Evolutionary conservation across 208 protist genomes (phyloP).

Genomic region (Trypanosoma conorhini): DNA sequence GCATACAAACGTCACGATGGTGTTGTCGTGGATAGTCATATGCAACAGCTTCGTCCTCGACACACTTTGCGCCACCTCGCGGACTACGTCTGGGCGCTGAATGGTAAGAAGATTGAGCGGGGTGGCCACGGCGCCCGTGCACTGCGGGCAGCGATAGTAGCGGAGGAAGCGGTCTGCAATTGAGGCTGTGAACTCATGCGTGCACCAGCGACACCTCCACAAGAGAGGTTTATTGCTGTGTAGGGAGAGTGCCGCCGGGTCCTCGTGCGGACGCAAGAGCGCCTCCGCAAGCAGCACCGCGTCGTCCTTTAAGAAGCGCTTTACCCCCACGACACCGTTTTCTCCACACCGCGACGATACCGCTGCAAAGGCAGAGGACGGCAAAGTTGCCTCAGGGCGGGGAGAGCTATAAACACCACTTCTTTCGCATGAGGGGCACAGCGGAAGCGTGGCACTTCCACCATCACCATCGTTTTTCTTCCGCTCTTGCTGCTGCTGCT

Average conservation of each 20-base stretch:
- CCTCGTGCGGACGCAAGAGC: conserved; percentile 50
- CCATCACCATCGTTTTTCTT: not conserved
- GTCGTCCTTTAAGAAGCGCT: conserved; percentile 52
- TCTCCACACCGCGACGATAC: conserved; percentile 1
- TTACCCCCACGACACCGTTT: conserved; percentile 3
- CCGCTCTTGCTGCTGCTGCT: not conserved
- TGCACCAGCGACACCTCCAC: conserved; percentile 69
- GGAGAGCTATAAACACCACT: conserved; percentile 23
- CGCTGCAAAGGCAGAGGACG: not conserved
- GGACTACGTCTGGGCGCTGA: conserved; percentile 71
- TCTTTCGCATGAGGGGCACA: conserved; percentile 68
- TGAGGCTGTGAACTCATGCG: conserved; percentile 51
- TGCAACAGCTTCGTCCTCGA: conserved; percentile 39
- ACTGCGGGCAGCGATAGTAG: conserved; percentile 73
- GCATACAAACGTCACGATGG: conserved; percentile 70
- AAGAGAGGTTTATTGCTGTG: conserved; percentile 43
- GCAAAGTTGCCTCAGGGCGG: not conserved
- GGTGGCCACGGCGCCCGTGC: conserved; percentile 41
- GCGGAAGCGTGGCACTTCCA: not conserved
- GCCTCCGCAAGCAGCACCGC: conserved; percentile 51
- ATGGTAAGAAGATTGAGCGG: conserved; percentile 62
- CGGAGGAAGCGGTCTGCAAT: conserved; percentile 55
- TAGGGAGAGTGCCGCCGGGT: conserved; percentile 50
- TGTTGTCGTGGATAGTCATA: conserved; percentile 61
- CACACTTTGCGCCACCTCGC: conserved; percentile 60